Evolutionary conservation across 2,329 filamentous ascomycete species (phyloP), one percentile per base, ranked within the genome.

Genomic region (Cladobotryum mycophilum): DNA sequence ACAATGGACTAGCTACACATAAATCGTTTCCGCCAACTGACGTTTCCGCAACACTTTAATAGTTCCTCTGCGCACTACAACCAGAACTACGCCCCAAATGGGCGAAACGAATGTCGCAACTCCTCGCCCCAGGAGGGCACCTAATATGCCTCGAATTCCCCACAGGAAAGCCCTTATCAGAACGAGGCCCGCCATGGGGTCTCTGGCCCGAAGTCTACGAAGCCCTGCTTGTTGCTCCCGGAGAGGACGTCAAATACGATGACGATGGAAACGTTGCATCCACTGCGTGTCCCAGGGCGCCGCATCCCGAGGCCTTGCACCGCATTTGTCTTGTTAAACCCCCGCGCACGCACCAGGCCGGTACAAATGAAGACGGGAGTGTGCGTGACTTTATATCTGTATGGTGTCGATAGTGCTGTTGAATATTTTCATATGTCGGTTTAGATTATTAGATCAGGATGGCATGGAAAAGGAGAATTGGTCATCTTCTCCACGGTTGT

Each of bases 121-220:
- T 84, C 37, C 69, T 85, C 30, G 57, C 67, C 17, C 70, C 71
- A 5, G 63, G 58, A 20, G 80, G 80, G 18, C 70, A 75, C 36
- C 69, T 85, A 22, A 63, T 85, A 47, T 84, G 81, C 67, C 76
- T 95, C 54, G 89, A 95, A 64, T 95, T 86, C 64, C 89, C 89
- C 9, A 82, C 85, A 1, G 77, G 80, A 54, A 93, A 91, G 65
- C 75, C 81, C 40, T 76, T 84, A 9, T 73, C 73, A 11, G 74
- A 77, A 9, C 76, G 76, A 9, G 89, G 89, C 0, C 89, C 89
- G 12, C 89, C 89, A 2, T 91, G 81, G 76, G 81, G 83, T 7
- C 69, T 88, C 38, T 79, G 81, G 12, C 78, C 86, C 1, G 78
- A 82, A 53, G 79, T 87, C 25, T 93, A 95, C 66, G 71, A 82